Evolutionary conservation across 2,329 filamentous ascomycete genomes (phyloP).

Genomic region (Alternaria arborescens): DNA sequence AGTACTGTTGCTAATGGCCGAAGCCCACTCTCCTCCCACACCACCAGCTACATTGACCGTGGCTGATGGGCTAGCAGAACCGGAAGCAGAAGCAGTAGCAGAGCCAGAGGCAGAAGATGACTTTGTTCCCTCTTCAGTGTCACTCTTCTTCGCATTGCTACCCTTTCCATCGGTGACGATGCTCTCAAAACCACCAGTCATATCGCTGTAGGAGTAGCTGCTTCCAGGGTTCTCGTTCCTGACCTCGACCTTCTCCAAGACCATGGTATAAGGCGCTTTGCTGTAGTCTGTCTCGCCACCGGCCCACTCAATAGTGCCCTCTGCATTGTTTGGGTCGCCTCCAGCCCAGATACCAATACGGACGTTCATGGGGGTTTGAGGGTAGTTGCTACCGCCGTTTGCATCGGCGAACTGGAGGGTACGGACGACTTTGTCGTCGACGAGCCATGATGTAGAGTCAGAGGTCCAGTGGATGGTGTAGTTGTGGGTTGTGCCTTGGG

Average conservation of each 20-base stretch:
- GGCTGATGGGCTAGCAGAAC: background rate
- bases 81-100: background rate
- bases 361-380: constrained; percentile 75
- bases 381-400: constrained; percentile 67
- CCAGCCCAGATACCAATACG: constrained; percentile 56
- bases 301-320: constrained; percentile 72
- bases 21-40: background rate
- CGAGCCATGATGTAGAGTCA: constrained; percentile 69
- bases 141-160: background rate
- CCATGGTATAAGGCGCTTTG: constrained; percentile 59
- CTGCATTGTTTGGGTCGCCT: constrained; percentile 52
- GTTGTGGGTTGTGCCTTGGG: constrained; percentile 67
- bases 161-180: constrained; percentile 39
- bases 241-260: constrained; percentile 58
- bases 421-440: constrained; percentile 72
- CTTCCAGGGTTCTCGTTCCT: constrained; percentile 59
- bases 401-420: constrained; percentile 64
- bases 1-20: background rate
- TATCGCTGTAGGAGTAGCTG: constrained; percentile 58
- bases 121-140: background rate
- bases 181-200: constrained; percentile 55
- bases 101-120: background rate
- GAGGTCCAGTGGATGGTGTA: constrained; percentile 76
- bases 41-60: background rate
- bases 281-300: constrained; percentile 62